These are phyloP conservation scores for Fusarium graminum DNA, from an alignment of 2,329 filamentous ascomycete genomes.

Conservation along the genomic window DNA sequence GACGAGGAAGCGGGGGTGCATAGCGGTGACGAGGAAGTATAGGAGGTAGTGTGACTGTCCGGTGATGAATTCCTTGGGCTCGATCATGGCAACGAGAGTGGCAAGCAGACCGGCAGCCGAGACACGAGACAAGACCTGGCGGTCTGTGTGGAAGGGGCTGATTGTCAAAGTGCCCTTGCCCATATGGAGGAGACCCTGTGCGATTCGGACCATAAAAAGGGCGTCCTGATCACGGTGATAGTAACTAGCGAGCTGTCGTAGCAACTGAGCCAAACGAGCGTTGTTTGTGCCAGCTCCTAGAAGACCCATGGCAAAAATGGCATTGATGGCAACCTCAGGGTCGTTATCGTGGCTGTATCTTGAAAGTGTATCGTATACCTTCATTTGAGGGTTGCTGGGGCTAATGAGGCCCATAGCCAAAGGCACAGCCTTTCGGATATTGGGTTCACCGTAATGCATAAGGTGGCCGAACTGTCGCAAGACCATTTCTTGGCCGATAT, in stretches of 20 bases:
- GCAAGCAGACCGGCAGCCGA: conserved; percentile 89
- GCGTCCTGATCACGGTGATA: conserved; percentile 97
- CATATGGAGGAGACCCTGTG: conserved; percentile 97
- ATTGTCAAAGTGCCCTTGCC: conserved; percentile 97
- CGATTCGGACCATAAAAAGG: conserved; percentile 98
- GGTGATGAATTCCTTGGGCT: conserved; percentile 86
- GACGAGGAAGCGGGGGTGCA: conserved; percentile 96
- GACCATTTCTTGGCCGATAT: conserved; percentile 99
- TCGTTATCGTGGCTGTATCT: conserved; percentile 99
- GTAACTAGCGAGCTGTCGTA: conserved; percentile 95
- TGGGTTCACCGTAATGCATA: conserved; percentile 98
- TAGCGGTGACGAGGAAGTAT: conserved; percentile 96
- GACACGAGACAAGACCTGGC: conserved; percentile 93
- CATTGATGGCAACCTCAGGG: conserved; percentile 97
- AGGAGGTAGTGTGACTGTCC: conserved; percentile 86
- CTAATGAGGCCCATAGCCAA: conserved; percentile 96
- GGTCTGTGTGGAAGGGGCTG: conserved; percentile 99
- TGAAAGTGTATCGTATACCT: conserved; percentile 98
- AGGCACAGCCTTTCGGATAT: conserved; percentile 95
- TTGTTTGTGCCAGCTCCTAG: conserved; percentile 98
- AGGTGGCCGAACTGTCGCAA: conserved; percentile 96
- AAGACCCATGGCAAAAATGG: conserved; percentile 99
- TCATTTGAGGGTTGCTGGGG: conserved; percentile 99
- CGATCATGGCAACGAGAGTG: conserved; percentile 92
- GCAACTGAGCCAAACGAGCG: conserved; percentile 91